Base-by-base conservation (phyloP, 169 alveolate species). In the Neospora caninum region DNA sequence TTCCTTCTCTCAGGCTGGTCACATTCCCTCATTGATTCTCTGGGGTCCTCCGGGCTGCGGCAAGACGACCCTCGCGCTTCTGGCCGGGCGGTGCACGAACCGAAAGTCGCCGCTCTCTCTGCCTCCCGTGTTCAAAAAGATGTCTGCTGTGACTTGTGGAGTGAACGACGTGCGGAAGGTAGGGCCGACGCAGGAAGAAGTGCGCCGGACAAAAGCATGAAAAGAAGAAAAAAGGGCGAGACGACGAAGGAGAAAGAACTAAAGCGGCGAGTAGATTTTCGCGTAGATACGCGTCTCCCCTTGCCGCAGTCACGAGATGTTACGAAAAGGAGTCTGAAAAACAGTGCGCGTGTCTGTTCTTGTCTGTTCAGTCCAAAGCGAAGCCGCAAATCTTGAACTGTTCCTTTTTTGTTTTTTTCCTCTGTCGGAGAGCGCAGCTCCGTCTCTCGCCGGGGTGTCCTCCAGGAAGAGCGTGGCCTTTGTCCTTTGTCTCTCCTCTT, bases 21-120 rank as follows among this genome's bases (percentile, higher is more conserved):
- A 43, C 16, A 10, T 88, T 31, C 82, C 84, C 6, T 91, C 82
- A 83, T 58, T 91, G 49, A 91, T 91, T 18, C 54, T 91, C 64
- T 91, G 94, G 94, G 94, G 94, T 10, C 94, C 94, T 25, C 94
- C 94, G 9, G 94, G 94, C 9, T 91, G 94, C 80, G 94, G 94
- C 36, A 91, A 91, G 80, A 91, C 94, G 80, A 80, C 94, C 38
- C 10, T 91, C 18, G 94, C 94, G 29, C 91, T 53, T 18, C 91
- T 91, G 13, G 58, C 78, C 34, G 69, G 92, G 27, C 92, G 92
- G 73, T 13, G 73, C 27, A 39, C 83, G 36, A 53, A 41, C 7
- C 6, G 20, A 27, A 13, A 9, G 16, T 31, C 84, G 4, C 18
- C 84, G 4, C 27, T n/a, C n/a, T 31, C 84, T 73, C 39, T 36